phyloP scores from a whole-genome alignment of 2,329 filamentous ascomycete species.

The Ceratocystis destructans region DNA sequence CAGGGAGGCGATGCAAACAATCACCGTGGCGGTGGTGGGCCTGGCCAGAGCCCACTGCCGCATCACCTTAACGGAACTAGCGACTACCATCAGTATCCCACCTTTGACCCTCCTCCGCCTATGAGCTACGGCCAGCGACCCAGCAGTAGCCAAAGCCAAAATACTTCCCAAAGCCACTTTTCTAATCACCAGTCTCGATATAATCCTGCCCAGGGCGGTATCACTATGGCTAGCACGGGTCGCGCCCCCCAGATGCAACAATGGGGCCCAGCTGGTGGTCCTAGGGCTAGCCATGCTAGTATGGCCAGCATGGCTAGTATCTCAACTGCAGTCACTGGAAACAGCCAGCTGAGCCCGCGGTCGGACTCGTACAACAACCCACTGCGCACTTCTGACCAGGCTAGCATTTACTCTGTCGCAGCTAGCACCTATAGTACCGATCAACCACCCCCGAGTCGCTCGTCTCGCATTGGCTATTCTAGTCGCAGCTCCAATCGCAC shows the following conservation, averaged over 20 bases:
- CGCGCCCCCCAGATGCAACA: slow-evolving; percentile 65
- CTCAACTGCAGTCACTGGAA: slow-evolving; percentile 43
- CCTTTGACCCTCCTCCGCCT: slow-evolving; percentile 44
- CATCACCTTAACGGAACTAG: slow-evolving; percentile 70
- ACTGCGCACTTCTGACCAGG: slow-evolving; percentile 40
- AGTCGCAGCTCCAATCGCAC: slow-evolving; percentile 44
- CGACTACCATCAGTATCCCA: slow-evolving; percentile 85
- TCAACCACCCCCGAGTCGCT: slow-evolving; percentile 29
- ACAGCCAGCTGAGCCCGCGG: slow-evolving; percentile 40
- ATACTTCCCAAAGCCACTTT: not conserved
- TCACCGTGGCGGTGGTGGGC: slow-evolving; percentile 46
- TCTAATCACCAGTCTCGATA: slow-evolving; percentile 1
- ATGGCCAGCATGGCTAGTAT: slow-evolving; percentile 32
- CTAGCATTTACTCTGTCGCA: slow-evolving; percentile 30
- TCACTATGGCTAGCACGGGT: slow-evolving; percentile 58
- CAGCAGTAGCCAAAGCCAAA: slow-evolving; percentile 35
- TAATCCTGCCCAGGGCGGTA: slow-evolving; percentile 44
- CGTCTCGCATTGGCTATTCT: slow-evolving; percentile 39
- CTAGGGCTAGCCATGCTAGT: slow-evolving; percentile 41
- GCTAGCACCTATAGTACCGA: slow-evolving; percentile 12
- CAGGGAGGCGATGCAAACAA: slow-evolving; percentile 46
- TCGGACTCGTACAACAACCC: slow-evolving; percentile 36
- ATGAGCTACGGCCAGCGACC: slow-evolving; percentile 27
- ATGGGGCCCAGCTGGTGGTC: slow-evolving; percentile 43
- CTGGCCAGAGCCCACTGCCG: slow-evolving; percentile 57